Base-by-base conservation (phyloP, 768 basidiomycete genomes). In the Neoboletus brunneissimus region DNA sequence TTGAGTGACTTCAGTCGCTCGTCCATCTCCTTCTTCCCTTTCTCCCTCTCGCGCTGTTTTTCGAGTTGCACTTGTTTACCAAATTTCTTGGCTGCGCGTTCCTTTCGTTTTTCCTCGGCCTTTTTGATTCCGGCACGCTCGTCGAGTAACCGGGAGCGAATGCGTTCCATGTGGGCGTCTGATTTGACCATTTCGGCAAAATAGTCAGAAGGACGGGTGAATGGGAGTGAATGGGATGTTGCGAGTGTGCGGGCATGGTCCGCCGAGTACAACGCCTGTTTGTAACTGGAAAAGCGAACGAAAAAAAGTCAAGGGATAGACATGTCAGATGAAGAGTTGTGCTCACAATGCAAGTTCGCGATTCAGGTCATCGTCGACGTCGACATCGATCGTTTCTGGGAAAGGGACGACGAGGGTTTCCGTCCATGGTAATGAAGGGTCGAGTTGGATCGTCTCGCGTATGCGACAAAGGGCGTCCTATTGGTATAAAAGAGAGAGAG, bases 141-240 rank as follows among this genome's bases (percentile, higher is more conserved):
- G 73, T 98, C 91, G 27, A 98, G 79, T 25, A 98, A 73, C 18
- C 88, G 84, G 59, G 93, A 88, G 52, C 97, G 88, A 62, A 98
- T 91, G 56, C 94, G 86, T 70, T 97, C 94, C 97, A 99, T 99
- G 74, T 99, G 97, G 8, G 89, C 78, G 65, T 99, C 97, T 32
- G 87, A 88, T 73, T 98, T 98, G 63, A 98, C 89, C 96, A 98
- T 98, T 75, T 98, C 96, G 23, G 96, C 96, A 61, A 96, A 98
- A 72, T 94, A 98, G 73, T 98, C 96, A 0, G 84, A 64, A 0
- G 97, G 97, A 15, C 96, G 88, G 11, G 91, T 89, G 75, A 97
- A 98, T 0, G 94, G 86, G 56, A 94, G 77, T 23, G 85, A 82
- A 69, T 87, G 81, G 64, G 90, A 87, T 13, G 80, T 74, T n/a